A percentile compares a stretch with the other conserved stretches of the same genome.
Conservation (phyloP, 2,329 filamentous ascomycete species). For the Fusarium protoensiforme region DNA sequence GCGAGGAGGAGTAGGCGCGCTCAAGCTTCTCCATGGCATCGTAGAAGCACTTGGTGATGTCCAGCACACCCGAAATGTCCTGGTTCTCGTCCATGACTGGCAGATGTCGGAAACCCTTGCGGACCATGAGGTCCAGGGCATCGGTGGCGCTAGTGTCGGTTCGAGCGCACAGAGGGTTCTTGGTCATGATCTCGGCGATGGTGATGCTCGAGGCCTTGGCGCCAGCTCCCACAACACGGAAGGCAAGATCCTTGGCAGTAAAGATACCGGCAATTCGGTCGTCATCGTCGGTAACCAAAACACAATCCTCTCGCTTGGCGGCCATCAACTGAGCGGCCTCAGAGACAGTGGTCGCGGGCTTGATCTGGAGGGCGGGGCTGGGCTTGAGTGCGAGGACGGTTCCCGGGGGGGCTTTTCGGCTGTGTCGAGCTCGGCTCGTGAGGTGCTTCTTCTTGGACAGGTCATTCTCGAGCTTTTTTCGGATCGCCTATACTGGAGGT, state of each 20-base stretch:
- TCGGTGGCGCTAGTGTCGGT: constrained; percentile 99
- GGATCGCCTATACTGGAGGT: constrained; percentile 78
- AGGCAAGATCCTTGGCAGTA: constrained; percentile 97
- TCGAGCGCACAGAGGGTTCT: constrained; percentile 96
- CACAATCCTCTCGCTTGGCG: constrained; percentile 97
- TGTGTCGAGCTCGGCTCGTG: constrained; percentile 80
- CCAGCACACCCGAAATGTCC: constrained; percentile 96
- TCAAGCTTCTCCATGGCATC: constrained; percentile 99
- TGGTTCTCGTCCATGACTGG: constrained; percentile 99
- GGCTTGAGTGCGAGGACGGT: constrained; percentile 96
- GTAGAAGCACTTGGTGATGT: constrained; percentile 99
- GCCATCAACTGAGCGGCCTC: constrained; percentile 99
- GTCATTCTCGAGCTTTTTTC: constrained; percentile 95
- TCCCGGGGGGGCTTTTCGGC: constrained; percentile 93
- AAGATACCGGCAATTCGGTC: constrained; percentile 99
- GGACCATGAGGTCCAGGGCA: constrained; percentile 96
- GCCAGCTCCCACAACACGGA: constrained; percentile 92
- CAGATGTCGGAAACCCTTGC: constrained; percentile 96
- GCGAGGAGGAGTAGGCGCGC: constrained; percentile 96
- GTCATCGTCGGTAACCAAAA: constrained; percentile 96
- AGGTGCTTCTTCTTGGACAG: constrained; percentile 96
- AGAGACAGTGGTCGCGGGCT: constrained; percentile 90
- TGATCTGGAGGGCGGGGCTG: constrained; percentile 96
- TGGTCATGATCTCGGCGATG: constrained; percentile 99
- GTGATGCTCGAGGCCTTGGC: constrained; percentile 90